These are phyloP conservation scores for Monosporozyma aerobia DNA, from an alignment of 805 yeast genomes.

Conservation along the genomic window DNA sequence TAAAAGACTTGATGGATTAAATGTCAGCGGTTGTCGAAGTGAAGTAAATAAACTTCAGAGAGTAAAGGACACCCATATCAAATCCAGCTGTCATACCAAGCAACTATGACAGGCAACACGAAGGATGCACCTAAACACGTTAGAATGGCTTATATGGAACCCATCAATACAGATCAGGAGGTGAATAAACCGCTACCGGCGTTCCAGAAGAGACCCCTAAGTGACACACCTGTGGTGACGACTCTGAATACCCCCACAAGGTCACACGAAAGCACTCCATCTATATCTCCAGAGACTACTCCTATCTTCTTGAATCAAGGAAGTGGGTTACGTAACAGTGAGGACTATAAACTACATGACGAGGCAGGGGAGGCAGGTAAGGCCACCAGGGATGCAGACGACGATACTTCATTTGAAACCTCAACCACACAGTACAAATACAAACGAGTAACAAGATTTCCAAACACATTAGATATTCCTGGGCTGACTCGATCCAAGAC, in stretches of 20 bases:
- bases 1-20: too few relatives aligned
- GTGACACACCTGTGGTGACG: constrained; percentile 6
- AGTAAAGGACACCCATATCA: not conserved
- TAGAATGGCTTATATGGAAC: not conserved
- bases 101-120: not conserved
- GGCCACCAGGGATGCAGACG: not conserved
- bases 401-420: not conserved
- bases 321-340: not conserved
- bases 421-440: constrained; percentile 12
- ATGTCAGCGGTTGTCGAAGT: too few relatives aligned
- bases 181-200: not conserved
- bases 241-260: not conserved
- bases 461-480: constrained; percentile 84
- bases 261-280: not conserved
- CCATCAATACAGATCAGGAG: not conserved
- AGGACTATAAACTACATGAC: not conserved
- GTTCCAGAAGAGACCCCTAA: constrained; percentile 5
- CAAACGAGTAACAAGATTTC: constrained; percentile 33
- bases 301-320: not conserved
- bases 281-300: constrained; percentile 1
- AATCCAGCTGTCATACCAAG: not conserved
- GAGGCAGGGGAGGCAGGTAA: not conserved
- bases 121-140: not conserved
- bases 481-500: constrained; percentile 78
- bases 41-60: too few relatives aligned